A percentile compares a stretch with the other conserved stretches of the same genome.
Evolutionary conservation across 2,329 filamentous ascomycete species (phyloP).

Genomic region (Alternaria sp.): DNA sequence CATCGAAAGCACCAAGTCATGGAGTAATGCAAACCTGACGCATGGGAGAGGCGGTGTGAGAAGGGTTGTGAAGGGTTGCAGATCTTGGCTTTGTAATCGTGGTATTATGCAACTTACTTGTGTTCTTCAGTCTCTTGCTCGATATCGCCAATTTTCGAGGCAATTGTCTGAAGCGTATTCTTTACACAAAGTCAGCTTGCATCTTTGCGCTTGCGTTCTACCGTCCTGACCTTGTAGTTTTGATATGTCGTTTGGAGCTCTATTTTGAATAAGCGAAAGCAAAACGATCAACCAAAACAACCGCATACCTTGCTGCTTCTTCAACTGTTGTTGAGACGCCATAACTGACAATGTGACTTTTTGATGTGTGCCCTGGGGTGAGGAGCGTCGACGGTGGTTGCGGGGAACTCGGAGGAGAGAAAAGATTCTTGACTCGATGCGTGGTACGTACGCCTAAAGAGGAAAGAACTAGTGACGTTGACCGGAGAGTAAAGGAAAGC

Average conservation of each 20-base stretch:
- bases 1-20: constrained; percentile 7
- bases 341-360: constrained; percentile 49
- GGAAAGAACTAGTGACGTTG: constrained; percentile 20
- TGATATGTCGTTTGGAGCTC: constrained; percentile 83
- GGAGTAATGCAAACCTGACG: constrained; percentile 22
- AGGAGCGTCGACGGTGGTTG: constrained; percentile 14
- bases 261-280: constrained; percentile 50
- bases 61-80: constrained; percentile 6
- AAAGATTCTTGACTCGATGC: constrained; percentile 8
- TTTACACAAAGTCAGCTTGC: background rate
- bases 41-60: constrained; percentile 31
- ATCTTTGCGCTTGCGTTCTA: background rate
- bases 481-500: constrained; percentile 19
- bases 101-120: constrained; percentile 70
- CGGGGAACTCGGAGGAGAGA: constrained; percentile 35
- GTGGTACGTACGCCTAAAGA: background rate
- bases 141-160: constrained; percentile 95
- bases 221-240: constrained; percentile 65
- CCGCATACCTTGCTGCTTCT: constrained; percentile 76
- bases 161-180: constrained; percentile 84
- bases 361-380: background rate
- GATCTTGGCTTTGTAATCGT: background rate
- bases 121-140: constrained; percentile 98
- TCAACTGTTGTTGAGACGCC: constrained; percentile 64
- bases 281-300: background rate